Evolutionary conservation across 148 eudicot species (phyloP), one percentile per base, ranked within the genome.

Genomic region (Camellia lanceoleosa): DNA sequence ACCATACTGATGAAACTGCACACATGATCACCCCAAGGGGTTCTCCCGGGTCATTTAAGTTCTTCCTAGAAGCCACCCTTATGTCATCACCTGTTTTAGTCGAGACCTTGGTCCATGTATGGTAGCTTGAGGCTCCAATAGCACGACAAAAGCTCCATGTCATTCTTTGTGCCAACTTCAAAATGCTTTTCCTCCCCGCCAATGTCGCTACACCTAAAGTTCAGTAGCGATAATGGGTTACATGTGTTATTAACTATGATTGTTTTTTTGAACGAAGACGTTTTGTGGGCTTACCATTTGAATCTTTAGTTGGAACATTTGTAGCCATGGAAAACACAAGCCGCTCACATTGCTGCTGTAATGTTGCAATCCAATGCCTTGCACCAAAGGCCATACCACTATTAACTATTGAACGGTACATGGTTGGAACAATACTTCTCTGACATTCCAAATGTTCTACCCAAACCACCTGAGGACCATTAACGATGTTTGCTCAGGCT

Each of bases 361-460:
- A 72, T 14, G 98, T 91, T 44, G 98, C 81, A 83, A 97, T 84
- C 99, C 92, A 93, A 65, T 84, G 99, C 81, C 79, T 88, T 71
- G 99, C 99, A 3, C 98, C 98, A 80, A 92, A 97, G 76, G 98
- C 98, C 38, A 90, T 77, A 19, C 99, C 99, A 49, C 96, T 94
- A 75, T 90, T 94, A 5, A 94, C 94, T 42, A 91, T 85, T 14
- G 92, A 68, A 41, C 97, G 89, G 80, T 91, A 97, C 86, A 97
- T 75, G 44, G 95, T 81, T 55, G 93, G 93, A 49, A 89, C 88
- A 16, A 84, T 78, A 76, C 83, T 84, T 75, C 88, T 97, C 55
- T 92, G 98, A 88, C 90, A 96, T 73, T 92, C 98, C 81, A 91
- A 80, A 84, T 96, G 99, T 80, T 96, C 99, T 20, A 96, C 92